These are phyloP conservation scores for Entophlyctis luteolus DNA, from an alignment of 192 early-diverging fungal species.

Conservation along the genomic window DNA sequence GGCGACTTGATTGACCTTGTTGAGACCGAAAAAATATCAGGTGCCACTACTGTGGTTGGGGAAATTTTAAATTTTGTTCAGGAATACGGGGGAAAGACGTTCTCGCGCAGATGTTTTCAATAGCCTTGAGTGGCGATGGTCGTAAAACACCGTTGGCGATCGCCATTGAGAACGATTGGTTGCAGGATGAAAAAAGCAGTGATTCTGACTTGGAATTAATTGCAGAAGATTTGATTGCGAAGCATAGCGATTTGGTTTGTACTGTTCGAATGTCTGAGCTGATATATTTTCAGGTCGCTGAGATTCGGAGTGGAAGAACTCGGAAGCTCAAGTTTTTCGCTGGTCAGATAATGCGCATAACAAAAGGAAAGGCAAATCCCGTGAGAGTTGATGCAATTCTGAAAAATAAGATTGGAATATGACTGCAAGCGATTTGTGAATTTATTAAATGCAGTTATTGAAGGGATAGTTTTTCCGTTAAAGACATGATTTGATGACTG, in stretches of 20 bases:
- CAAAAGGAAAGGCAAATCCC: constrained; percentile 76
- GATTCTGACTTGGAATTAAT: constrained; percentile 36
- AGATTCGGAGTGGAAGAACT: constrained; percentile 60
- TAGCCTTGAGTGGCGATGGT: constrained; percentile 42
- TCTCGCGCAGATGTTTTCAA: constrained; percentile 66
- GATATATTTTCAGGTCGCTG: constrained; percentile 48
- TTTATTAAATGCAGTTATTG: too few species aligned
- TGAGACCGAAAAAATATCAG: constrained; percentile 51
- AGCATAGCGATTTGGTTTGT: constrained; percentile 25
- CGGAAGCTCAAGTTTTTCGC: constrained; percentile 76
- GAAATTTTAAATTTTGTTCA: constrained; percentile 8
- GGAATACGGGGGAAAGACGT: constrained; percentile 59
- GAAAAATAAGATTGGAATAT: constrained; percentile 25
- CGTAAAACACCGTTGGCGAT: constrained; percentile 37
- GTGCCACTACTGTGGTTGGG: constrained; percentile 1
- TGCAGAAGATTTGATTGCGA: constrained; percentile 14
- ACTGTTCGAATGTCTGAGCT: not conserved
- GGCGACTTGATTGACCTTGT: constrained; percentile 63
- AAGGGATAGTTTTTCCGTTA: too few species aligned
- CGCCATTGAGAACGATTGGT: constrained; percentile 26
- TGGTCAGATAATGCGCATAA: constrained; percentile 75
- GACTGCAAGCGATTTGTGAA: too few species aligned
- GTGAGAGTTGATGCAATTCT: constrained; percentile 60
- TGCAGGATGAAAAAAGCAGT: not conserved
- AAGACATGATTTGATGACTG: too few species aligned